These are phyloP conservation scores for Gleditsia sinensis DNA, from an alignment of 306 rosid species.

Conservation along the genomic window DNA sequence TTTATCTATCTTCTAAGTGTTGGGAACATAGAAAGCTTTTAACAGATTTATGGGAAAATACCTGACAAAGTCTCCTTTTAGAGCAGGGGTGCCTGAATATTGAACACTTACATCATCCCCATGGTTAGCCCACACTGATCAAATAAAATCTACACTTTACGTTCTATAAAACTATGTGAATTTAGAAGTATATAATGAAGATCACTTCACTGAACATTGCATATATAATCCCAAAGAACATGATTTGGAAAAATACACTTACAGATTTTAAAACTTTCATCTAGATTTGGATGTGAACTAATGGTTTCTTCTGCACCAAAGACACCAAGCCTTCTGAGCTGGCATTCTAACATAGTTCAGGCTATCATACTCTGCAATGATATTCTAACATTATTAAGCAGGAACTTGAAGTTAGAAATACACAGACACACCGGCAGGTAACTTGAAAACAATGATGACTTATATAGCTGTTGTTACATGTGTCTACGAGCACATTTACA, in stretches of 20 bases:
- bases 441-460: conserved; percentile 7
- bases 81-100: conserved; percentile 94
- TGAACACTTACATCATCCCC: conserved; percentile 95
- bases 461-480: not conserved
- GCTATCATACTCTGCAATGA: conserved; percentile 93
- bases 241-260: conserved; percentile 45
- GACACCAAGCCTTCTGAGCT: conserved; percentile 91
- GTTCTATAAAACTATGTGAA: conserved; percentile 19
- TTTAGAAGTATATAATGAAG: conserved; percentile 21
- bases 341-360: conserved; percentile 82
- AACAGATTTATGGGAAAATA: conserved; percentile 43
- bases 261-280: conserved; percentile 80
- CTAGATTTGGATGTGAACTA: conserved; percentile 88
- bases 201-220: conserved; percentile 10
- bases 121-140: conserved; percentile 97
- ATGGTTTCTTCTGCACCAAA: conserved; percentile 97
- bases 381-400: conserved; percentile 28
- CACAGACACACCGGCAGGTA: not conserved
- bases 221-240: conserved; percentile 14
- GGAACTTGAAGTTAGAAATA: conserved; percentile 28
- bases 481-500: not conserved
- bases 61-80: conserved; percentile 98
- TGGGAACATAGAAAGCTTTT: conserved; percentile 18
- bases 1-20: conserved; percentile 19
- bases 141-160: conserved; percentile 30